Conservation (phyloP, 192 early-diverging fungal species). For the Lobosporangium transversale region DNA sequence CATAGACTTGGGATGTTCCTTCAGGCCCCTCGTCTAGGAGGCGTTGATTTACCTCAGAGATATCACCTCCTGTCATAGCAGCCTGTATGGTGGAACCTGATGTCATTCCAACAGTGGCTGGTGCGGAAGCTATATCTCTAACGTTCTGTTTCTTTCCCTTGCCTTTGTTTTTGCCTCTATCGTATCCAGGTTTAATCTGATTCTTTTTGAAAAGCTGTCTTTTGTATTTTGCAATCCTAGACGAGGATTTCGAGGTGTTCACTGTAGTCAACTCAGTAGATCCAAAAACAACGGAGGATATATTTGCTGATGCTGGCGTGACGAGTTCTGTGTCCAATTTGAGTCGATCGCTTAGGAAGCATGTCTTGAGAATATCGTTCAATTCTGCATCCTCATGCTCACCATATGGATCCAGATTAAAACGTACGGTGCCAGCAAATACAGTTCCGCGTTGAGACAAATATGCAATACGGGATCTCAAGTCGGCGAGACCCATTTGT, state of each 20-base stretch:
- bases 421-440: slow-evolving; percentile 56
- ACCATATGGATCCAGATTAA: slow-evolving; percentile 77
- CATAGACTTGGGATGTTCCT: neutral
- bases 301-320: slow-evolving; percentile 37
- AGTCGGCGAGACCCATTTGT: slow-evolving; percentile 59
- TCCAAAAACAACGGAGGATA: neutral
- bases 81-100: slow-evolving; percentile 21
- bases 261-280: neutral
- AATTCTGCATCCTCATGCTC: slow-evolving; percentile 72
- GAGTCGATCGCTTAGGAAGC: slow-evolving; percentile 49
- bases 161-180: slow-evolving; percentile 16
- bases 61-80: neutral
- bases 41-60: neutral
- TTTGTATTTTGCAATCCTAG: slow-evolving; percentile 12
- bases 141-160: slow-evolving; percentile 19
- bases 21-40: no score
- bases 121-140: slow-evolving; percentile 5
- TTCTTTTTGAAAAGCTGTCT: slow-evolving; percentile 27
- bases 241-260: neutral
- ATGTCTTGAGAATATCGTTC: slow-evolving; percentile 70
- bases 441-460: slow-evolving; percentile 41
- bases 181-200: slow-evolving; percentile 5
- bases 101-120: slow-evolving; percentile 23
- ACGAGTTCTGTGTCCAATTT: slow-evolving; percentile 45
- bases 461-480: slow-evolving; percentile 57